Conservation (phyloP, 345 rosid genomes). For the Eucalyptus dawsonii region DNA sequence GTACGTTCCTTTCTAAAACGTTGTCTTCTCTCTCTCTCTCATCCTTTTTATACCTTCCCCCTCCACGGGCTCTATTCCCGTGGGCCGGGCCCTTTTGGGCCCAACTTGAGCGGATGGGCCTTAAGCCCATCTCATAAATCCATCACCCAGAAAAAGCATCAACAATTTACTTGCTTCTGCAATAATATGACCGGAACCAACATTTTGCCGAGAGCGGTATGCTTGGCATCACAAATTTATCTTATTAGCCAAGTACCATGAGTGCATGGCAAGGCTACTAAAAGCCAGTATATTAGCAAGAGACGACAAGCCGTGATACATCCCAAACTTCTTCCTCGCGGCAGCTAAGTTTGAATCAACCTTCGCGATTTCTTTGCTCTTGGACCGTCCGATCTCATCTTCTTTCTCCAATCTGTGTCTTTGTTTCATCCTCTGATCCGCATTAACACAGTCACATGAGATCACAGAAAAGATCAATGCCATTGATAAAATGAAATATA, state of each 20-base stretch:
- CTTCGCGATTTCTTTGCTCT: slow-evolving; percentile 70
- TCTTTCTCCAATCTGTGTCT: slow-evolving; percentile 94
- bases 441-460: neutral
- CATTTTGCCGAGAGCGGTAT: neutral
- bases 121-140: no score
- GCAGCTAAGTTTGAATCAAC: slow-evolving; percentile 74
- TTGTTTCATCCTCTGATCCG: slow-evolving; percentile 81
- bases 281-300: slow-evolving; percentile 85
- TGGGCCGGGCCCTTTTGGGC: no score
- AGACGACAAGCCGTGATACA: slow-evolving; percentile 87
- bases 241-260: slow-evolving; percentile 95
- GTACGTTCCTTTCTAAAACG: no score
- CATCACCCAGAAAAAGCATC: neutral
- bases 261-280: slow-evolving; percentile 93
- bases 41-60: no score
- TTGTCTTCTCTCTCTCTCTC: no score
- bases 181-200: neutral
- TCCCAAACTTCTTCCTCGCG: slow-evolving; percentile 92
- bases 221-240: slow-evolving; percentile 36
- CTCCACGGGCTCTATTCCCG: no score
- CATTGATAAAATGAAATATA: neutral
- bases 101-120: no score
- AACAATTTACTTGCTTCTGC: neutral
- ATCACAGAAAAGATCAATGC: neutral
- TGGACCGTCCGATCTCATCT: slow-evolving; percentile 67